Evolutionary conservation across 2,329 filamentous ascomycete species (phyloP).

Genomic region (Fusarium torreyae): DNA sequence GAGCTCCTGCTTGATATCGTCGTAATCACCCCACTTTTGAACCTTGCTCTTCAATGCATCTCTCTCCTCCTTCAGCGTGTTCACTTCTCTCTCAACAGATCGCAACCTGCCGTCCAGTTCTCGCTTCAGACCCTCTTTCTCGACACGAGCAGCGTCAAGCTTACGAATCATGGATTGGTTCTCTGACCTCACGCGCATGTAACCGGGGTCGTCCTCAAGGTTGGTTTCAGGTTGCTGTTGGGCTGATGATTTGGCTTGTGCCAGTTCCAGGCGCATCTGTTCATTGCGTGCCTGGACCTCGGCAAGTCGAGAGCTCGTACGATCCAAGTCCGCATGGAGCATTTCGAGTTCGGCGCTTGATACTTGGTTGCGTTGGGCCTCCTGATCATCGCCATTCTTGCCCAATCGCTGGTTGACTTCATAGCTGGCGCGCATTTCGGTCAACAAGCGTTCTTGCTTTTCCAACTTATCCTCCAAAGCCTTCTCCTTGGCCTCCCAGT

Average conservation of each 20-base stretch:
- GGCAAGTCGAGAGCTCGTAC: constrained; percentile 86
- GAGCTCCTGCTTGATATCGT: constrained; percentile 95
- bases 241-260: constrained; percentile 82
- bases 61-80: constrained; percentile 82
- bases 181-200: constrained; percentile 90
- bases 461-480: constrained; percentile 93
- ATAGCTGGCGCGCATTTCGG: constrained; percentile 96
- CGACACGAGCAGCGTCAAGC: constrained; percentile 85
- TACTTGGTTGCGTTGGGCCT: constrained; percentile 74
- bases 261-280: constrained; percentile 89
- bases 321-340: constrained; percentile 90
- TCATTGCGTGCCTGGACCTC: constrained; percentile 96
- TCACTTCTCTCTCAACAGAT: constrained; percentile 83
- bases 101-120: constrained; percentile 82
- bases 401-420: constrained; percentile 94
- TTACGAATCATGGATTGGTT: constrained; percentile 94
- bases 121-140: constrained; percentile 85
- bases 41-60: constrained; percentile 86
- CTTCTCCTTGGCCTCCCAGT: constrained; percentile 96
- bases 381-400: constrained; percentile 75
- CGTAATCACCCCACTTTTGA: constrained; percentile 92
- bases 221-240: constrained; percentile 72
- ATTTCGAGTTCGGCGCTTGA: constrained; percentile 94
- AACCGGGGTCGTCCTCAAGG: constrained; percentile 90
- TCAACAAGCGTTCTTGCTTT: constrained; percentile 91